Base-by-base conservation (phyloP, 495 filamentous ascomycete genomes). In the Cercophora scortea region DNA sequence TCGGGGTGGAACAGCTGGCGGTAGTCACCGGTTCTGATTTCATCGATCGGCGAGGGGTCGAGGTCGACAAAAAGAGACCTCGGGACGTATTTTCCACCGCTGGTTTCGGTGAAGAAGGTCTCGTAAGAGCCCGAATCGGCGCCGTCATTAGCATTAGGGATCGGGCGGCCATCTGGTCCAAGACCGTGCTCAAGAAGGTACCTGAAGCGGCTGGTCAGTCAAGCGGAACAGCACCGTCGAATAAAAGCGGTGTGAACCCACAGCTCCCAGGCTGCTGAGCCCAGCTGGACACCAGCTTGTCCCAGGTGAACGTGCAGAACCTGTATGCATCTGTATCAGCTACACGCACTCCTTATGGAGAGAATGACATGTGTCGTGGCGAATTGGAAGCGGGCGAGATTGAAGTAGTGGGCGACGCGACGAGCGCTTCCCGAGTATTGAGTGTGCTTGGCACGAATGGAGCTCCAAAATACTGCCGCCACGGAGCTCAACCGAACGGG, bases 241-340 rank as follows among this genome's bases (percentile, higher is more conserved):
- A 46, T n/a, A 58, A 51, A 44, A 47, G 73, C 75, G 75, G 74
- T 76, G 73, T 68, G 59, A 43, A 79, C 87, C 64, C 83, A 92
- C 89, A 95, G 83, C 73, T 95, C 90, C 90, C 90, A 95, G 54
- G 89, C 89, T 67, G 86, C 89, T 78, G 92, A 93, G 65, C 90
- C 90, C 47, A 95, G 85, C 85, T 95, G 90, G 55, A 79, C 82
- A 75, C 90, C 90, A 75, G 90, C 90, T 78, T 95, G 90, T 76
- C 90, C 90, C 66, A 95, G 82, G 68, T 95, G 89, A 63, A 95
- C 77, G 70, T 95, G 90, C 64, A 86, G 84, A 68, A 95, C 79
- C 88, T 95, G 49, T 53, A 42, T 32, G 33, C 16, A 46, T 35
- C 35, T 16, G 16, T 32, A 50, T 61, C 42, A 62, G 64, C 35